These are phyloP conservation scores for Stromatinia cepivora DNA, from an alignment of 2,329 filamentous ascomycete genomes.

Conservation along the genomic window DNA sequence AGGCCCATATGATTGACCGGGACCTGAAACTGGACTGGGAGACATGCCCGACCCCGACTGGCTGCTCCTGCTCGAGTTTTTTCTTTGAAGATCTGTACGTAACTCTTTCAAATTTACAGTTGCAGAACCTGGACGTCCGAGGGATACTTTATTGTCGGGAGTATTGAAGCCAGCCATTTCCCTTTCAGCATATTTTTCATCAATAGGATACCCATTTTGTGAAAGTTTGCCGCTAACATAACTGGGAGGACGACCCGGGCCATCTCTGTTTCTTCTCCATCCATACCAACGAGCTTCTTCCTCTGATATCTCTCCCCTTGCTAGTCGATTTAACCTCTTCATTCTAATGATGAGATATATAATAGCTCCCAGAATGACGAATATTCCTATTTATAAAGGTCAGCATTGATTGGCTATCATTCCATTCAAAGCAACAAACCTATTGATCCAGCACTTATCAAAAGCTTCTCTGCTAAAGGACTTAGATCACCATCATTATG, in stretches of 20 bases:
- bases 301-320: conserved; percentile 32
- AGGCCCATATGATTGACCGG: conserved; percentile 6
- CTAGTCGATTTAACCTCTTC: conserved; percentile 32
- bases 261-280: conserved; percentile 30
- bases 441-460: conserved; percentile 38
- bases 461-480: conserved; percentile 33
- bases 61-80: conserved; percentile 12
- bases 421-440: conserved; percentile 27
- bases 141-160: conserved; percentile 3
- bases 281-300: conserved; percentile 33
- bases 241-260: conserved; percentile 22
- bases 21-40: conserved; percentile 4
- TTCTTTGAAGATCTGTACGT: conserved; percentile 20
- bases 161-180: conserved; percentile 15
- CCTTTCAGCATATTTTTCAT: conserved; percentile 15
- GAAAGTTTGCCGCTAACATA: conserved; percentile 16
- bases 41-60: conserved; percentile 9
- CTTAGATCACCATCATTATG: conserved; percentile 29
- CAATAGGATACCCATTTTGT: conserved; percentile 12
- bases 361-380: conserved; percentile 35
- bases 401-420: neutral
- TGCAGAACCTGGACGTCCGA: conserved; percentile 13
- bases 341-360: conserved; percentile 36
- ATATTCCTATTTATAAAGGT: conserved; percentile 31
- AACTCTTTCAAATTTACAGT: conserved; percentile 6